These are phyloP conservation scores for Alloteropsis semialata DNA, from an alignment of 176 grass and related monocot species.

Conservation along the genomic window DNA sequence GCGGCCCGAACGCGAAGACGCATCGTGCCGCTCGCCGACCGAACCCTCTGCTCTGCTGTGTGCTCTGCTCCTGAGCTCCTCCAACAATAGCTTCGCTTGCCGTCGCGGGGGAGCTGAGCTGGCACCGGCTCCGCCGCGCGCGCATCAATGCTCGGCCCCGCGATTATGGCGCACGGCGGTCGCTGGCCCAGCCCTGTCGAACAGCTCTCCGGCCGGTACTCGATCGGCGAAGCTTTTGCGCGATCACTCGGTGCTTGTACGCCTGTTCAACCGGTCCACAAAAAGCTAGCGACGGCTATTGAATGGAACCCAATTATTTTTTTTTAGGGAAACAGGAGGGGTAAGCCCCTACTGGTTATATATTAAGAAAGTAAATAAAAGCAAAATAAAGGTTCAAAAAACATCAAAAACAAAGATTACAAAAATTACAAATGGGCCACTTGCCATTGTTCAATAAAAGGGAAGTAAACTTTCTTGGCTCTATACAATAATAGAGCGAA, in stretches of 20 bases:
- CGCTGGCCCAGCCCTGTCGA: slow-evolving; percentile 37
- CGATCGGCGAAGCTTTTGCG: slow-evolving; percentile 1
- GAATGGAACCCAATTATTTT: too few relatives aligned
- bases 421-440: too few relatives aligned
- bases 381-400: too few relatives aligned
- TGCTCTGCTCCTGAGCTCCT: too few relatives aligned
- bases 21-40: background rate
- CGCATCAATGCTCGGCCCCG: background rate
- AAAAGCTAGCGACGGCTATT: slow-evolving; percentile 21
- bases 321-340: too few relatives aligned
- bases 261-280: background rate
- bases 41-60: background rate
- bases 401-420: too few relatives aligned
- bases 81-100: background rate
- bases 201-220: background rate
- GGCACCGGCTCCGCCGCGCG: slow-evolving; percentile 3
- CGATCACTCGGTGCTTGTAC: slow-evolving; percentile 24
- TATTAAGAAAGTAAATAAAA: too few relatives aligned
- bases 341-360: too few relatives aligned
- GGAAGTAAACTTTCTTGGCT: too few relatives aligned
- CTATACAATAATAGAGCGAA: too few relatives aligned
- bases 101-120: background rate
- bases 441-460: too few relatives aligned
- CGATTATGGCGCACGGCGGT: slow-evolving; percentile 36
- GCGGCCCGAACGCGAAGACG: too few relatives aligned